A percentile compares a stretch with the other conserved stretches of the same genome.
phyloP scores from a whole-genome alignment of 2,329 filamentous ascomycete species.

The Colletotrichum abscissum region DNA sequence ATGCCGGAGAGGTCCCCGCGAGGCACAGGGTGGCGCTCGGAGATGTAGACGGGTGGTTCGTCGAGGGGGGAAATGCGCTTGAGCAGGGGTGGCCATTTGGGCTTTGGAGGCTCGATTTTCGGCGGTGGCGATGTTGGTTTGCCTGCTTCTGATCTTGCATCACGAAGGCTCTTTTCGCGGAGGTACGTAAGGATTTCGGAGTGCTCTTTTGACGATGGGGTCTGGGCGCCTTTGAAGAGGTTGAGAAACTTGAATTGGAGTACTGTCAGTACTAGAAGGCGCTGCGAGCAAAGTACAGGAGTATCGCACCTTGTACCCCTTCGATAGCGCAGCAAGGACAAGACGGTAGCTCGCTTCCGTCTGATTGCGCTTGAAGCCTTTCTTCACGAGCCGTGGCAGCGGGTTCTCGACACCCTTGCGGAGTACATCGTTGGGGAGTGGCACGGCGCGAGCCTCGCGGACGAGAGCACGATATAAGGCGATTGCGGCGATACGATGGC shows the following conservation, averaged over 20 bases:
- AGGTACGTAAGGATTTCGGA: slow-evolving; percentile 55
- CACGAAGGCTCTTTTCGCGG: slow-evolving; percentile 38
- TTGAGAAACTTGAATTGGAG: slow-evolving; percentile 50
- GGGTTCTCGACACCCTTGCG: slow-evolving; percentile 51
- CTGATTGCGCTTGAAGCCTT: slow-evolving; percentile 71
- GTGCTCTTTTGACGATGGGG: slow-evolving; percentile 52
- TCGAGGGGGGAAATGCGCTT: slow-evolving; percentile 47
- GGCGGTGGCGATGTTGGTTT: slow-evolving; percentile 35
- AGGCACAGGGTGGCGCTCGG: slow-evolving; percentile 59
- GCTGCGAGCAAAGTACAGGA: no score
- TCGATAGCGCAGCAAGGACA: slow-evolving; percentile 70
- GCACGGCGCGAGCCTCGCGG: slow-evolving; percentile 63
- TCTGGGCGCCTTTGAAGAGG: slow-evolving; percentile 52
- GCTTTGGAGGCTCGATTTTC: slow-evolving; percentile 25
- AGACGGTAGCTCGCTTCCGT: slow-evolving; percentile 68
- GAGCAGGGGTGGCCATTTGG: slow-evolving; percentile 45
- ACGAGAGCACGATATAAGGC: slow-evolving; percentile 80
- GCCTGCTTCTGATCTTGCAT: slow-evolving; percentile 1
- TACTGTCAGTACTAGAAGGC: background rate
- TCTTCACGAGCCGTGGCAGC: slow-evolving; percentile 68
- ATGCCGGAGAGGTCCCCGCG: slow-evolving; percentile 54
- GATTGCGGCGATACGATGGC: slow-evolving; percentile 68
- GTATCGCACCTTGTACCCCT: slow-evolving; percentile 72
- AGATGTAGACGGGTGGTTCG: slow-evolving; percentile 59
- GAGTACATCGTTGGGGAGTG: slow-evolving; percentile 60